These are phyloP conservation scores for Tolypocladium nubicola DNA, from an alignment of 2,329 filamentous ascomycete genomes.

Conservation along the genomic window DNA sequence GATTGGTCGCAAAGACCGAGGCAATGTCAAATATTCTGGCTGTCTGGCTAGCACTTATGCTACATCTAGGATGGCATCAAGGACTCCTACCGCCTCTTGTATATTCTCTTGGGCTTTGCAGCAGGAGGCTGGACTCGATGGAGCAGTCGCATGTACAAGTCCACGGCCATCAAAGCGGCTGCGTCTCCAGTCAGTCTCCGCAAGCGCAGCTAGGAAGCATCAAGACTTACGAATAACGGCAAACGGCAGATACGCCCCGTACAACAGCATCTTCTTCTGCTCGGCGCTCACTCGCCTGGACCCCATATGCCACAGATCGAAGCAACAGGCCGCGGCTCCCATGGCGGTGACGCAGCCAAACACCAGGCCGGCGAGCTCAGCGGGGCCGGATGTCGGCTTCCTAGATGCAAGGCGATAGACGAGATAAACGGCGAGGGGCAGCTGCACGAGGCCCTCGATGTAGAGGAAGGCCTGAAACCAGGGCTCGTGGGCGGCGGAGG, in stretches of 20 bases:
- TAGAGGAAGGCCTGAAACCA: constrained; percentile 43
- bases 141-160: constrained; percentile 44
- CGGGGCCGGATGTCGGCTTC: constrained; percentile 22
- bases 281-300: constrained; percentile 28
- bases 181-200: background rate
- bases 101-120: constrained; percentile 25
- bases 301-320: constrained; percentile 39
- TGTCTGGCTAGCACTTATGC: background rate
- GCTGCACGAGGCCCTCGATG: constrained; percentile 38
- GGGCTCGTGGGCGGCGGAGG: constrained; percentile 21
- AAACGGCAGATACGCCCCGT: constrained; percentile 41
- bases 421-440: constrained; percentile 40
- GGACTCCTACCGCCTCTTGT: background rate
- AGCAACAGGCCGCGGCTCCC: constrained; percentile 40
- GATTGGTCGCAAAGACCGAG: background rate
- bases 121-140: constrained; percentile 24
- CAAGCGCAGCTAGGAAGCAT: background rate
- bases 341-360: constrained; percentile 42
- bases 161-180: constrained; percentile 40
- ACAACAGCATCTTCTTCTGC: constrained; percentile 35
- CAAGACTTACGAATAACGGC: constrained; percentile 38
- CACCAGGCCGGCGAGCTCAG: constrained; percentile 40
- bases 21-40: background rate
- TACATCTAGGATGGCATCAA: no score
- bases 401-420: constrained; percentile 24